Conservation (phyloP, 108 stramenopile genomes). For the Stephanodiscus minutulus region DNA sequence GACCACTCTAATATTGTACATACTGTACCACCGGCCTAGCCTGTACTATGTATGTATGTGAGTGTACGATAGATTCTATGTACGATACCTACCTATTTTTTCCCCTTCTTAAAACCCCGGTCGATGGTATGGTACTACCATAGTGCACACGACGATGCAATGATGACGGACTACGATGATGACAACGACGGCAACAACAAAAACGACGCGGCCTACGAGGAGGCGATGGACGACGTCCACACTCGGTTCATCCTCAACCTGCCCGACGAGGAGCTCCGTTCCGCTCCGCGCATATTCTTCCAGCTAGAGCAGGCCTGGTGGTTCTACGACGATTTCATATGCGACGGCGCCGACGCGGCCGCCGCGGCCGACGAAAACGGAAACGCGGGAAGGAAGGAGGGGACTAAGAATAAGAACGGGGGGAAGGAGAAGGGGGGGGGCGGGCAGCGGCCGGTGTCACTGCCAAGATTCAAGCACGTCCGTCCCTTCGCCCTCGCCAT, state of each 20-base stretch:
- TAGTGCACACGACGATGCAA: too few relatives aligned
- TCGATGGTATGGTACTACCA: too few relatives aligned
- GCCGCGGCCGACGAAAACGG: not conserved
- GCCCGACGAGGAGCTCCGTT: conserved; percentile 73
- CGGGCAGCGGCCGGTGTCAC: not conserved
- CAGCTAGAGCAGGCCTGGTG: conserved; percentile 93
- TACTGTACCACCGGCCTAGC: too few relatives aligned
- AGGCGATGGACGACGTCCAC: conserved; percentile 89
- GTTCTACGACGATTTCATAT: conserved; percentile 90
- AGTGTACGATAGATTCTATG: too few relatives aligned
- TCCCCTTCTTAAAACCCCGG: too few relatives aligned
- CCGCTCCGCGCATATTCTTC: conserved; percentile 84
- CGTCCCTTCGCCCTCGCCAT: conserved; percentile 72
- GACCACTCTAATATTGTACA: too few relatives aligned
- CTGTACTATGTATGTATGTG: too few relatives aligned
- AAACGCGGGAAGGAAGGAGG: not conserved
- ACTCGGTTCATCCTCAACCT: conserved; percentile 87
- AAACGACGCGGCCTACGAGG: conserved; percentile 51
- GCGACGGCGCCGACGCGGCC: conserved; percentile 46
- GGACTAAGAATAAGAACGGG: not conserved
- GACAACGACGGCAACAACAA: not conserved
- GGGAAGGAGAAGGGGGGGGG: not conserved
- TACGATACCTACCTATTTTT: too few relatives aligned
- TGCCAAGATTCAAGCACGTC: conserved; percentile 69
- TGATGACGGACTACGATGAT: not conserved